phyloP scores from a whole-genome alignment of 2,329 filamentous ascomycete species.

The Exutisphaerella laricina region DNA sequence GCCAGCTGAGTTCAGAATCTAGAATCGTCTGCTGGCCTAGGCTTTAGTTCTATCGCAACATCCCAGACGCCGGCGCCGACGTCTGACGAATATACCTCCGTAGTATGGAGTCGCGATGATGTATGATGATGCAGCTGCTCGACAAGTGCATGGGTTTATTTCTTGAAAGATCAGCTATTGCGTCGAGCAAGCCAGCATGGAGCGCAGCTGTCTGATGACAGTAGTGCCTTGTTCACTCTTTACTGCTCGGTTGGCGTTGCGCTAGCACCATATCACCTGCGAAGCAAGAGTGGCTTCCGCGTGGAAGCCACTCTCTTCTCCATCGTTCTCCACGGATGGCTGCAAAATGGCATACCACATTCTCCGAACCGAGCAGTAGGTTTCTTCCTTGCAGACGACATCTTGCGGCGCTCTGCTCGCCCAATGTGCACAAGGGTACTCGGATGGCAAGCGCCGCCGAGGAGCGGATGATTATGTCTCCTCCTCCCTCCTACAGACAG shows the following conservation, averaged over 20 bases:
- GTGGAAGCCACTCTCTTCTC: slow-evolving; percentile 9
- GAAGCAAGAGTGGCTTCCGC: slow-evolving; percentile 7
- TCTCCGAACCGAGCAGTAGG: slow-evolving; percentile 1
- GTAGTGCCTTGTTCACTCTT: no score
- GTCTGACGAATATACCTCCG: neutral
- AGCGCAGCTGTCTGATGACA: no score
- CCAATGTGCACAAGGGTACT: no score
- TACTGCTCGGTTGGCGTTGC: slow-evolving; percentile 4
- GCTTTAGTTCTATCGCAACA: neutral
- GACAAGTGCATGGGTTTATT: no score
- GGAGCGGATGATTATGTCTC: no score
- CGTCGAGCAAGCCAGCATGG: no score
- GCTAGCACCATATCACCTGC: slow-evolving; percentile 7
- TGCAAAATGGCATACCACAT: slow-evolving; percentile 3
- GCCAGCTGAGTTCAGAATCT: no score
- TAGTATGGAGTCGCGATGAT: neutral
- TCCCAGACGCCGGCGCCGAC: neutral
- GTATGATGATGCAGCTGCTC: no score
- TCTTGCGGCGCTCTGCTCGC: neutral
- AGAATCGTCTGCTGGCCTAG: neutral
- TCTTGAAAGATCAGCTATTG: no score
- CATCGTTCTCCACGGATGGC: neutral
- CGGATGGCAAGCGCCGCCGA: no score
- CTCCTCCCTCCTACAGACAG: no score
- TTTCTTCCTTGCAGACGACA: neutral